Evolutionary conservation across 2,329 filamentous ascomycete species (phyloP), one percentile per base, ranked within the genome.

Genomic region (Aspergillus luchuensis): DNA sequence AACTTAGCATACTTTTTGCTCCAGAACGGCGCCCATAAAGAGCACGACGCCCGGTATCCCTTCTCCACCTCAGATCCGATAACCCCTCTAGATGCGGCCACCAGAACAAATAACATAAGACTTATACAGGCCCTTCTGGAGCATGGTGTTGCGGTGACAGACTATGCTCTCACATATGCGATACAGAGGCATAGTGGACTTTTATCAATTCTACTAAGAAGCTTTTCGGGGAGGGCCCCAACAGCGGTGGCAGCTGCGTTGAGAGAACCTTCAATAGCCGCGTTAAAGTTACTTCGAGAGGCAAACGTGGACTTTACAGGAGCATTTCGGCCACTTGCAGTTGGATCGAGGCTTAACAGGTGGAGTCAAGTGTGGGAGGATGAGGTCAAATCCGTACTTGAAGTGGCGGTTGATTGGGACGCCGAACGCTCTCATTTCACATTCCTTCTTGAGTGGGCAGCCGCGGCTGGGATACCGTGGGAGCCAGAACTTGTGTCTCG

Each of bases 201-300:
- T 10, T 2, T 55, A 28, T 38, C 8, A n/a, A 0, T 17, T 10
- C 15, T 55, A 28, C 52, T 55, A 5, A 17, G 8, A 13, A 38
- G 21, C 3, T 55, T 55, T n/a, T 8, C 11, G 6, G 52, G 52
- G 5, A 43, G 19, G 0, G 36, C 38, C n/a, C 49, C 49, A 8
- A 47, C 38, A 19, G 48, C 56, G 36, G 17, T 55, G 19, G n/a
- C n/a, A 43, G 8, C 21, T 8, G 21, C 38, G 38, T 28, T 55
- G 4, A 3, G n/a, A 2, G 2, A 19, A 19, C 13, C 15, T 23
- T 45, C 41, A 45, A 45, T 45, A n/a, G 21, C 21, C 11, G n/a
- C n/a, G n/a, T 6, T 45, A 10, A 3, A 45, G 15, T 11, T 45
- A 45, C 41, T 45, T 45, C 41, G 41, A 8, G 11, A 45, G 21